Conservation (phyloP, 805 yeast genomes). For the Candida vaughaniae region DNA sequence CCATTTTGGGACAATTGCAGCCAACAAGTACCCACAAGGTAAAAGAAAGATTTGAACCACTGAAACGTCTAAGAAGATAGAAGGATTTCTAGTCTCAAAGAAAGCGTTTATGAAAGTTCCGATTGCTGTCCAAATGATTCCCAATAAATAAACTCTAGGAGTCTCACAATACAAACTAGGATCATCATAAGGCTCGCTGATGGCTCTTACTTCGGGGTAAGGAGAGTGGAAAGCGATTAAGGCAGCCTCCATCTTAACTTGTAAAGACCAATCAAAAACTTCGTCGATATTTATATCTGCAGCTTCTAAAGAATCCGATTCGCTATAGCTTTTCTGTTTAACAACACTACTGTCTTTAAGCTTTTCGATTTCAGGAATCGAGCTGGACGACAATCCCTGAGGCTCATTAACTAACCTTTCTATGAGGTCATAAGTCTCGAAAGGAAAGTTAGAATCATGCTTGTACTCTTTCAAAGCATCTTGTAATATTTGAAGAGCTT, state of each 20-base stretch:
- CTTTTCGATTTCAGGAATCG: background rate
- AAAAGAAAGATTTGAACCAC: slow-evolving; percentile 46
- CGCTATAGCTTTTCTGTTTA: background rate
- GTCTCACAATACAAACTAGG: slow-evolving; percentile 49
- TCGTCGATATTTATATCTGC: background rate
- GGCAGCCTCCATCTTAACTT: slow-evolving; percentile 41
- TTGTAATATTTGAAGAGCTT: slow-evolving; percentile 39
- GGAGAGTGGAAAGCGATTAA: slow-evolving; percentile 48
- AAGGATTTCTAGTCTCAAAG: slow-evolving; percentile 54
- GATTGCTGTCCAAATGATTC: slow-evolving; percentile 48
- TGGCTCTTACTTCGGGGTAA: slow-evolving; percentile 66
- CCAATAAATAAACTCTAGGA: slow-evolving; percentile 53
- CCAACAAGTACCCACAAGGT: slow-evolving; percentile 41
- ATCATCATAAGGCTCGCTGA: slow-evolving; percentile 60
- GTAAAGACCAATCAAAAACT: slow-evolving; percentile 29
- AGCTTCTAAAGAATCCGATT: background rate
- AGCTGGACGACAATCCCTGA: background rate
- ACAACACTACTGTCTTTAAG: background rate
- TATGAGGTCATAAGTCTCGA: slow-evolving; percentile 29
- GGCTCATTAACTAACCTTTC: slow-evolving; percentile 13
- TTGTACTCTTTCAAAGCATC: slow-evolving; percentile 33
- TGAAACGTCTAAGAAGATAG: slow-evolving; percentile 40
- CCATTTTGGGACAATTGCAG: slow-evolving; percentile 43
- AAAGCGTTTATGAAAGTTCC: slow-evolving; percentile 57
- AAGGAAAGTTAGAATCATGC: slow-evolving; percentile 33